A percentile compares a stretch with the other conserved stretches of the same genome.
phyloP scores from a whole-genome alignment of 345 rosid genomes.

The Tarenaya hassleriana region DNA sequence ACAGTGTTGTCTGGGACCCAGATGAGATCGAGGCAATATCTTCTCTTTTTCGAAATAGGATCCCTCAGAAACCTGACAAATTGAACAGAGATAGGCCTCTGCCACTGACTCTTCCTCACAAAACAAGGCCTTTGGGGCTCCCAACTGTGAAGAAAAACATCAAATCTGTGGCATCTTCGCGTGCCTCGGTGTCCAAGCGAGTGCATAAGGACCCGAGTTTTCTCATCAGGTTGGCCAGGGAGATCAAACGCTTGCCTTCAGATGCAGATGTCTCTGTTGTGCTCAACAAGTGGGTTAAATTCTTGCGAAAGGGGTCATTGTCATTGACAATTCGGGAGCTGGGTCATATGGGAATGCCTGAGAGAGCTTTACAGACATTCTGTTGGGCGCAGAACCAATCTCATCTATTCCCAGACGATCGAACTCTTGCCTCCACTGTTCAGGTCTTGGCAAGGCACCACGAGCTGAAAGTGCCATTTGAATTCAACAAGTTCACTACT shows the following conservation, averaged over 20 bases:
- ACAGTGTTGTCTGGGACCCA: constrained; percentile 49
- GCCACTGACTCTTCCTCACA: constrained; percentile 75
- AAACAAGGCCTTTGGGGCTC: constrained; percentile 55
- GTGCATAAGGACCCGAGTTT: constrained; percentile 54
- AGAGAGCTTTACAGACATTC: constrained; percentile 71
- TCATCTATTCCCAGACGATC: constrained; percentile 60
- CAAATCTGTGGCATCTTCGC: constrained; percentile 27
- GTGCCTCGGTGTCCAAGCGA: constrained; percentile 37
- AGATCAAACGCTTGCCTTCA: constrained; percentile 41
- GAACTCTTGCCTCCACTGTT: constrained; percentile 54
- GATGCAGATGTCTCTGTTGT: constrained; percentile 48
- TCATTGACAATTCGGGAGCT: constrained; percentile 66
- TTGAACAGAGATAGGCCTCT: constrained; percentile 53
- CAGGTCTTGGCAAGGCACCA: constrained; percentile 66
- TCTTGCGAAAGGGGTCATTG: constrained; percentile 68
- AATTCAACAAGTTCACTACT: constrained; percentile 43
- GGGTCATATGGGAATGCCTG: constrained; percentile 77
- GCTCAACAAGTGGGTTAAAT: constrained; percentile 48
- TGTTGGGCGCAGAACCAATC: constrained; percentile 75
- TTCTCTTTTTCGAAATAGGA: constrained; percentile 65
- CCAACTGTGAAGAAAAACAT: constrained; percentile 52
- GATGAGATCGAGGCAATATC: constrained; percentile 70
- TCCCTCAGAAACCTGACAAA: constrained; percentile 68
- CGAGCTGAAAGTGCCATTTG: constrained; percentile 48
- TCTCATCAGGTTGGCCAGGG: constrained; percentile 61